Conservation (phyloP, 495 filamentous ascomycete species). For the Clohesyomyces aquaticus region DNA sequence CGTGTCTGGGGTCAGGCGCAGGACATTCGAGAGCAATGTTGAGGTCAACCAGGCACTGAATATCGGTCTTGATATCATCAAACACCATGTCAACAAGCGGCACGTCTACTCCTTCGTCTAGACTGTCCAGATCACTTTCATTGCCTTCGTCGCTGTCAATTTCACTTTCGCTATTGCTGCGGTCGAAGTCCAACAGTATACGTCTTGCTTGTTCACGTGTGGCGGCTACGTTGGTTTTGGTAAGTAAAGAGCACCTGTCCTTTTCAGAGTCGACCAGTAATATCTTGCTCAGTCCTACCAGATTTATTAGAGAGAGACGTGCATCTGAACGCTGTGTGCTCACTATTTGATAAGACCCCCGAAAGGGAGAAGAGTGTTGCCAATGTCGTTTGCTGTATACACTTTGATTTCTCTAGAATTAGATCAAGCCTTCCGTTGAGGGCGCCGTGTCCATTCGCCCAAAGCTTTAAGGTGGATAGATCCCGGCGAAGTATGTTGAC, state of each 20-base stretch:
- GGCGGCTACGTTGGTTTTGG: constrained; percentile 1
- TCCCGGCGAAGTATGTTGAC: constrained; percentile 7
- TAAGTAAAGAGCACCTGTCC: background rate
- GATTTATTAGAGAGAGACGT: background rate
- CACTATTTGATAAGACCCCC: constrained; percentile 10
- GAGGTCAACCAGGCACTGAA: constrained; percentile 25
- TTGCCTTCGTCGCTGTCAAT: constrained; percentile 3
- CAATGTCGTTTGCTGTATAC: constrained; percentile 7
- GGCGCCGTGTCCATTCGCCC: constrained; percentile 21
- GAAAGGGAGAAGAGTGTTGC: constrained; percentile 14
- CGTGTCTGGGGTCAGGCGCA: constrained; percentile 14
- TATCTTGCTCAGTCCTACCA: constrained; percentile 14
- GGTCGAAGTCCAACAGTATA: constrained; percentile 2
- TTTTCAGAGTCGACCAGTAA: constrained; percentile 2
- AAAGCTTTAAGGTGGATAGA: constrained; percentile 14
- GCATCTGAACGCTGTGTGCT: background rate
- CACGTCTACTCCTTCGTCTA: constrained; percentile 1
- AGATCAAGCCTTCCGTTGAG: constrained; percentile 16
- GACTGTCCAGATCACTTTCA: constrained; percentile 1
- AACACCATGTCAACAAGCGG: constrained; percentile 1
- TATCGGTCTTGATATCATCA: constrained; percentile 19
- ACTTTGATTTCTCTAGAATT: constrained; percentile 13
- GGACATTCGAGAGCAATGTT: constrained; percentile 25
- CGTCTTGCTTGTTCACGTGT: constrained; percentile 17
- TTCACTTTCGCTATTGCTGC: no score